Evolutionary conservation across 1,139 yeast species (phyloP), one percentile per base, ranked within the genome.

Genomic region (Suhomyces chickasaworum): DNA sequence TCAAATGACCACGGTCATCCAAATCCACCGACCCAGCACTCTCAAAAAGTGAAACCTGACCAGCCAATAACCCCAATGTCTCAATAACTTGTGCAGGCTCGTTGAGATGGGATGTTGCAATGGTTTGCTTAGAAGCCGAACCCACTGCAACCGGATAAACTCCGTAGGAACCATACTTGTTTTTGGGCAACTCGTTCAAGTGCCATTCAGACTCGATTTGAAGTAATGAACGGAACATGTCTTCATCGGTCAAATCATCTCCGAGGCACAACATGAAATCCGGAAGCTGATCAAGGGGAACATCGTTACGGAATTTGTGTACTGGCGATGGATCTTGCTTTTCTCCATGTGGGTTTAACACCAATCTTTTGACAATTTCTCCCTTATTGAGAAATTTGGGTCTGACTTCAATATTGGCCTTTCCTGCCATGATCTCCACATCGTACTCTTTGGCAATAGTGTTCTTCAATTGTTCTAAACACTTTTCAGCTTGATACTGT

Each of bases 241-340:
- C 99, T 65, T 93, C 99, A 65, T 93, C 99, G 0, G 99, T 95
- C 44, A 86, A 77, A 64, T 93, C 99, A 65, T 93, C 99, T 40
- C 99, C 99, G 39, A 89, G 71, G 69, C 98, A 93, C 46, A 91
- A 68, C 41, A 88, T 80, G 60, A 95, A 93, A 59, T 88, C 96
- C 0, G 97, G 93, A 41, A 81, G 71, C 42, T 78, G 74, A 2
- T 75, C 78, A 22, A 68, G 63, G 0, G 73, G 60, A 21, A 77
- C 68, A n/a, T 65, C 64, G n/a, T 62, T 62, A 51, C 53, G 60
- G 16, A 54, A 57, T 39, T 53, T 52, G 15, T 54, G 64, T 46
- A 56, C 66, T 49, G 59, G 66, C 42, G 57, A 57, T 39, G 68
- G 71, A 48, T 64, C 69, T 55, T 73, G 78, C 44, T 69, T 66